phyloP scores from a whole-genome alignment of 441 rosid genomes.

The Croton laevigatus region DNA sequence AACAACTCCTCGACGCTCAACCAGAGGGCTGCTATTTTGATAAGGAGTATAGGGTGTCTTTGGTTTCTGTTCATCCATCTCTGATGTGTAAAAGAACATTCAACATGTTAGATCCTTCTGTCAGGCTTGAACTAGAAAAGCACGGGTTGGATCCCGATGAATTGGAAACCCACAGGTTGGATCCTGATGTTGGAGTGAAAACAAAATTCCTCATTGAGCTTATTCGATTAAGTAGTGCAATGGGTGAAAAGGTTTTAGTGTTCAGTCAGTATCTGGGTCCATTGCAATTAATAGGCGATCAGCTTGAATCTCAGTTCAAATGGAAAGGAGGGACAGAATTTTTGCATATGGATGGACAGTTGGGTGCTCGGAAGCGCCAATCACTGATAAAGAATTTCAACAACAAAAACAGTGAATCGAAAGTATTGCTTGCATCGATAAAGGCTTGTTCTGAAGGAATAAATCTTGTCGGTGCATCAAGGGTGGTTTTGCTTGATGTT shows the following conservation, averaged over 20 bases:
- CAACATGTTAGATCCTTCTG: slow-evolving; percentile 17
- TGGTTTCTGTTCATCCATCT: slow-evolving; percentile 66
- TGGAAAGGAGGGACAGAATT: slow-evolving; percentile 54
- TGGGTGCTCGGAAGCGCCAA: slow-evolving; percentile 42
- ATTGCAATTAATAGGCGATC: slow-evolving; percentile 41
- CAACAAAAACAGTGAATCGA: slow-evolving; percentile 40
- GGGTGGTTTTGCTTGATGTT: slow-evolving; percentile 66
- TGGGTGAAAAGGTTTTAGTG: slow-evolving; percentile 62
- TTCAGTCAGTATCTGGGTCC: slow-evolving; percentile 59
- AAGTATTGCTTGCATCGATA: slow-evolving; percentile 67
- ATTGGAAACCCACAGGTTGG: slow-evolving; percentile 25
- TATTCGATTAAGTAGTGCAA: slow-evolving; percentile 35
- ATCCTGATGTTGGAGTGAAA: slow-evolving; percentile 55
- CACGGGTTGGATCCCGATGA: too few relatives aligned
- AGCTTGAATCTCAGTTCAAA: slow-evolving; percentile 29
- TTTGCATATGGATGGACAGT: slow-evolving; percentile 50
- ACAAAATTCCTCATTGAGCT: slow-evolving; percentile 58
- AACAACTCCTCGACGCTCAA: slow-evolving; percentile 37
- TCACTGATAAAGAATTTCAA: slow-evolving; percentile 48
- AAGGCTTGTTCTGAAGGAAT: slow-evolving; percentile 78
- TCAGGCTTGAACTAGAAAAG: slow-evolving; percentile 11
- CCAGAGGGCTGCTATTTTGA: slow-evolving; percentile 21
- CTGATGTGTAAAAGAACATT: slow-evolving; percentile 28
- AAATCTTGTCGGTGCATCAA: slow-evolving; percentile 73
- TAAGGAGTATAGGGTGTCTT: slow-evolving; percentile 36